Conservation (phyloP, 306 rosid species). For the Cotoneaster glaucophyllus region DNA sequence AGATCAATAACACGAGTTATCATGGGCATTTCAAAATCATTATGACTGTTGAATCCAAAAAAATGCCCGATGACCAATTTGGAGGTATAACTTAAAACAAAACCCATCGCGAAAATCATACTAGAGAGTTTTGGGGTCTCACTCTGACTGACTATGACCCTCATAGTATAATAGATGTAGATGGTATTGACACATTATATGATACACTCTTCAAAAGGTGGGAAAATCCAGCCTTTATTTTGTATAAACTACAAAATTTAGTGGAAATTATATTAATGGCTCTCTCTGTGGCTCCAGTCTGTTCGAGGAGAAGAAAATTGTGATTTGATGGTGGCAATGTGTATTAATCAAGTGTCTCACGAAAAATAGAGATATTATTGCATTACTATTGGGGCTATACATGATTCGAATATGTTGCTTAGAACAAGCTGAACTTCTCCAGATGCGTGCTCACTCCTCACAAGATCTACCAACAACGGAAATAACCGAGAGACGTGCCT, state of each 20-base stretch:
- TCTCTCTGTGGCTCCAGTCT: conserved; percentile 17
- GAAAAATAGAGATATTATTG: conserved; percentile 23
- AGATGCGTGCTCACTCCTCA: conserved; percentile 78
- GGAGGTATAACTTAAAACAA: background rate
- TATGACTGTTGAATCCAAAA: no score
- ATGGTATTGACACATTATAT: background rate
- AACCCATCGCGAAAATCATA: background rate
- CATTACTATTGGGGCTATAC: conserved; percentile 74
- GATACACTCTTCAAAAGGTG: background rate
- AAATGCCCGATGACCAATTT: no score
- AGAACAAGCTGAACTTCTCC: conserved; percentile 85
- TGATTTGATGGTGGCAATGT: conserved; percentile 13
- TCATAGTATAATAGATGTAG: background rate
- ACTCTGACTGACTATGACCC: no score
- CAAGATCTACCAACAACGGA: conserved; percentile 81
- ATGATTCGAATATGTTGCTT: conserved; percentile 67
- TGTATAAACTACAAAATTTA: conserved; percentile 2
- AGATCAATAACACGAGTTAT: no score
- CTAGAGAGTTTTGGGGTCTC: background rate
- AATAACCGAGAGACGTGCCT: conserved; percentile 61
- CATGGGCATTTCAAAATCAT: no score
- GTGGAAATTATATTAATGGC: background rate
- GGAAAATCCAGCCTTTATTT: background rate
- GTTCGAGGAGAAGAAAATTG: conserved; percentile 12
- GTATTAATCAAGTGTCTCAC: conserved; percentile 7